Evolutionary conservation across 129 eudicot species (phyloP).

Genomic region (Sambucus nigra): DNA sequence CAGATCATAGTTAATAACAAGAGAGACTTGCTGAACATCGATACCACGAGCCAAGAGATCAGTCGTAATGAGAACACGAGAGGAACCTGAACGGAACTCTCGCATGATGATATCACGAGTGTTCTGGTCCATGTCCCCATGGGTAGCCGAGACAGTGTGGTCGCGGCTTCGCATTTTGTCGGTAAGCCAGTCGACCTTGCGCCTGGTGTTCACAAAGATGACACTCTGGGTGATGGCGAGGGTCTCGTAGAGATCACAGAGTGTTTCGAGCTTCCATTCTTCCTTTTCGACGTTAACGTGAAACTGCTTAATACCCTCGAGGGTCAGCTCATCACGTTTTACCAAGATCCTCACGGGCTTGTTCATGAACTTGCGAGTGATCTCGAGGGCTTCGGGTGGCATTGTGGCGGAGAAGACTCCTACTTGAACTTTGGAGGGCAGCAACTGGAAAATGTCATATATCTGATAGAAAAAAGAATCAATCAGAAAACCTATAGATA

Average conservation of each 20-base stretch:
- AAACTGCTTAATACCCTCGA: conserved; percentile 57
- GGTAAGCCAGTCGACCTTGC: conserved; percentile 69
- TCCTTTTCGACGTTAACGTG: conserved; percentile 61
- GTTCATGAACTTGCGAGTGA: conserved; percentile 55
- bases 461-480: conserved; percentile 19
- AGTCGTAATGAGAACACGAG: conserved; percentile 59
- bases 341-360: conserved; percentile 52
- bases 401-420: conserved; percentile 62
- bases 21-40: conserved; percentile 68
- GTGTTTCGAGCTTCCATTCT: conserved; percentile 61
- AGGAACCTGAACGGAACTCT: conserved; percentile 63
- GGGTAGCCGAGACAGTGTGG: conserved; percentile 66
- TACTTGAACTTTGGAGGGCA: conserved; percentile 52
- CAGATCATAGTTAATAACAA: conserved; percentile 65
- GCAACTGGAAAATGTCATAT: conserved; percentile 47
- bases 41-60: conserved; percentile 67
- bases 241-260: conserved; percentile 58
- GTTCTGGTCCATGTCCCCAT: conserved; percentile 71
- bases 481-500: background rate
- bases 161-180: conserved; percentile 60
- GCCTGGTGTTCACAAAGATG: conserved; percentile 58
- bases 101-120: conserved; percentile 63
- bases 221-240: conserved; percentile 65
- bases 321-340: conserved; percentile 48
- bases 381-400: conserved; percentile 57